A percentile compares a stretch with the other conserved stretches of the same genome.
These are phyloP conservation scores for Marasmius fiardii DNA, from an alignment of 1,284 basidiomycete species.

Conservation along the genomic window DNA sequence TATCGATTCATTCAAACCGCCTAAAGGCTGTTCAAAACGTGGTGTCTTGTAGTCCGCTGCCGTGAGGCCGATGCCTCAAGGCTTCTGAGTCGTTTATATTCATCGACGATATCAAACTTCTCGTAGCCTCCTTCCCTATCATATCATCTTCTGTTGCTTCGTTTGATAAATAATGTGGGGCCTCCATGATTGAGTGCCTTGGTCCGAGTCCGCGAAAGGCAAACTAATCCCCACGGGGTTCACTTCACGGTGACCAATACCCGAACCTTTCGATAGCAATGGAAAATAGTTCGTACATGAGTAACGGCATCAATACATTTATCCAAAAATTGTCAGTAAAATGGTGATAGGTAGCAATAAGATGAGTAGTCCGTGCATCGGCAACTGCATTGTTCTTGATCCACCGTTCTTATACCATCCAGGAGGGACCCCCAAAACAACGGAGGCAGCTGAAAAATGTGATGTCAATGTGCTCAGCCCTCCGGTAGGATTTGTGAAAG, in stretches of 20 bases:
- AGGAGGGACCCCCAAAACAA: constrained; percentile 49
- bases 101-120: neutral
- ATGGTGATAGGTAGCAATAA: constrained; percentile 2
- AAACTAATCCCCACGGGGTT: neutral
- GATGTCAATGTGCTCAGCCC: constrained; percentile 41
- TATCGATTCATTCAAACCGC: no score
- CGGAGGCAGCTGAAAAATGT: constrained; percentile 33
- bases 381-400: neutral
- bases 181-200: neutral
- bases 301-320: neutral
- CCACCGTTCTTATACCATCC: constrained; percentile 28
- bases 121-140: neutral
- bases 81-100: neutral
- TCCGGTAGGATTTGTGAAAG: constrained; percentile 43
- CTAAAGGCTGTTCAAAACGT: no score
- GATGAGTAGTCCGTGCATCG: neutral
- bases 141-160: neutral
- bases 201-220: neutral
- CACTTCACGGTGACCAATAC: neutral
- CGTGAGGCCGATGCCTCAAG: neutral
- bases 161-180: neutral
- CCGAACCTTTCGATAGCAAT: neutral
- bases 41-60: no score
- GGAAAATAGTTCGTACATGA: neutral
- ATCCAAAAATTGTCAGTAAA: neutral